Conservation (phyloP, 345 rosid genomes). For the Psidium guajava region DNA sequence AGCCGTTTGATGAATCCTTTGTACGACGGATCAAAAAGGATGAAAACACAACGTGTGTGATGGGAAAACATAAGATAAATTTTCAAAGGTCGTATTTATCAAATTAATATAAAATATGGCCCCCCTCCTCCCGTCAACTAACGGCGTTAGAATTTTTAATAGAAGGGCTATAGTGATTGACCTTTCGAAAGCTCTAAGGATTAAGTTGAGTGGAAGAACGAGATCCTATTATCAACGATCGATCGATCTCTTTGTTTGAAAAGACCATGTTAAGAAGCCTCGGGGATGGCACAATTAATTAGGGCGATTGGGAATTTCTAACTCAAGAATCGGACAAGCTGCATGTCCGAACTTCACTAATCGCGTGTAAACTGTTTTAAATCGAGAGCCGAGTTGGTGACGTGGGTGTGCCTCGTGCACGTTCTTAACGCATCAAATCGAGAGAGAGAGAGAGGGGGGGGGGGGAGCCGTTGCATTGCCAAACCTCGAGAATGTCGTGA, state of each 20-base stretch:
- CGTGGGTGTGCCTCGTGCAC: neutral
- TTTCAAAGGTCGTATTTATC: neutral
- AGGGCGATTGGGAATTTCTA: neutral
- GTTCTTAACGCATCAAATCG: neutral
- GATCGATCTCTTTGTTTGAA: neutral
- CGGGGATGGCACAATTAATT: neutral
- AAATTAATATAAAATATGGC: neutral
- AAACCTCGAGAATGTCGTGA: neutral
- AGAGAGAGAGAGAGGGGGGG: neutral
- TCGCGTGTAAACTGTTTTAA: neutral
- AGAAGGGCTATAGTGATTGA: neutral
- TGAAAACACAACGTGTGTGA: neutral
- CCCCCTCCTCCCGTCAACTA: too few species aligned
- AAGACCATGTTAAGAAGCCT: neutral
- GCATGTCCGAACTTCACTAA: accelerated
- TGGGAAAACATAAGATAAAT: neutral
- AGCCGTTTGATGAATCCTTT: neutral
- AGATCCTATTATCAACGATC: neutral
- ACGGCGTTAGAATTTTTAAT: neutral
- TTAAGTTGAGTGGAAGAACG: neutral
- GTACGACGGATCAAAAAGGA: neutral
- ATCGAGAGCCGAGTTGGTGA: accelerated
- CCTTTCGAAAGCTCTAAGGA: neutral
- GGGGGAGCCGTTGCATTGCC: neutral
- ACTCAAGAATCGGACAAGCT: accelerated